phyloP scores from a whole-genome alignment of 2,329 filamentous ascomycete genomes.

The Nigrograna mackinnonii region DNA sequence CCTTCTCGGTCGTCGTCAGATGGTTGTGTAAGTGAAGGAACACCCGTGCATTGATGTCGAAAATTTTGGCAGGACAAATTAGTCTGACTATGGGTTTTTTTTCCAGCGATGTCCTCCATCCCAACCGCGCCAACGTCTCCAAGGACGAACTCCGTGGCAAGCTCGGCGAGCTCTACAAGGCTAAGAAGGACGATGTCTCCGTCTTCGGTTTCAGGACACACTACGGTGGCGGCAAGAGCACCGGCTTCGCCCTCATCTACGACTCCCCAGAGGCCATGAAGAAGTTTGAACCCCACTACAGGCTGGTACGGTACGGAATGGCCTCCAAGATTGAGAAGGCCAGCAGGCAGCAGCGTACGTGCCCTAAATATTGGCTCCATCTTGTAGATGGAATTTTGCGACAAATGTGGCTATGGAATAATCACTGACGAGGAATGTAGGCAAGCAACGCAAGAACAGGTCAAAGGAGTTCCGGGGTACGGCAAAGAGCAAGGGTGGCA shows the following conservation, averaged over 20 bases:
- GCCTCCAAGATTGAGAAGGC: constrained; percentile 96
- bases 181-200: constrained; percentile 94
- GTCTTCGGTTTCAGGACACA: constrained; percentile 99
- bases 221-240: constrained; percentile 99
- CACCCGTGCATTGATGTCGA: constrained; percentile 1
- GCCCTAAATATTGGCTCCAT: too few species aligned
- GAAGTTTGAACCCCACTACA: constrained; percentile 99
- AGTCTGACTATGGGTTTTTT: constrained; percentile 23
- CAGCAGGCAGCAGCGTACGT: constrained; percentile 98
- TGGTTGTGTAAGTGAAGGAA: constrained; percentile 80
- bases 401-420: constrained; percentile 9
- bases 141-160: constrained; percentile 98
- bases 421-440: constrained; percentile 57
- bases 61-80: constrained; percentile 1
- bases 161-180: constrained; percentile 96
- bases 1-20: constrained; percentile 98
- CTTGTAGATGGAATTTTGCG: constrained; percentile 6
- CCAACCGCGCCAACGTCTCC: constrained; percentile 96
- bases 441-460: constrained; percentile 99
- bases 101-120: constrained; percentile 96
- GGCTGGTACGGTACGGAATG: constrained; percentile 89
- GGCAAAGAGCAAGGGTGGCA: constrained; percentile 96
- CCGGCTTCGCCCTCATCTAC: constrained; percentile 98
- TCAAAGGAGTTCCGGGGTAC: constrained; percentile 98
- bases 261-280: constrained; percentile 98